Conservation (phyloP, 2,329 filamentous ascomycete species). For the Penicillium sp. region DNA sequence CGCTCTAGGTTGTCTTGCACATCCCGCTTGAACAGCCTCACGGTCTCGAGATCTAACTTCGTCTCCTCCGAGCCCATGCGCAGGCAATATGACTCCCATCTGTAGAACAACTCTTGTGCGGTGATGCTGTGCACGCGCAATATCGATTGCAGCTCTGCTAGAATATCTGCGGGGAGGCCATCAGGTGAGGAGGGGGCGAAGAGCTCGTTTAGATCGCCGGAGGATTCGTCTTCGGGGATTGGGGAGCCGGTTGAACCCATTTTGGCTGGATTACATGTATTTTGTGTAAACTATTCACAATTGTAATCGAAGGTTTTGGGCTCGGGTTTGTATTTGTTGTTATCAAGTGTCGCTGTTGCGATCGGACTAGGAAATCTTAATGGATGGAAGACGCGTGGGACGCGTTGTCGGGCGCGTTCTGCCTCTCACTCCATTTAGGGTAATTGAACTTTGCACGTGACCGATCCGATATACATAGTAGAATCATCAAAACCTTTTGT, state of each 20-base stretch:
- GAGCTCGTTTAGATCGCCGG: slow-evolving; percentile 61
- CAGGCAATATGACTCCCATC: slow-evolving; percentile 98
- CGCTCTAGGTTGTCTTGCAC: slow-evolving; percentile 84
- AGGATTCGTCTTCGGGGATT: slow-evolving; percentile 55
- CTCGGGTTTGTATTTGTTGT: not conserved
- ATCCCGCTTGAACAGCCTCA: slow-evolving; percentile 81
- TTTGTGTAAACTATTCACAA: not conserved
- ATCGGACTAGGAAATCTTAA: not conserved
- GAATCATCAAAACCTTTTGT: too few relatives aligned
- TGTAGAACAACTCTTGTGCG: slow-evolving; percentile 89
- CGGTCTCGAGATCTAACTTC: slow-evolving; percentile 70
- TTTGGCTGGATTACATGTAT: not conserved
- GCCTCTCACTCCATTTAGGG: not conserved
- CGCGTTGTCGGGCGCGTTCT: not conserved
- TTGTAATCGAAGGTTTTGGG: not conserved
- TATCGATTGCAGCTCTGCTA: slow-evolving; percentile 82
- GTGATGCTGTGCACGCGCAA: slow-evolving; percentile 80
- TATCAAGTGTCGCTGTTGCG: not conserved
- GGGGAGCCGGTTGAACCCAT: slow-evolving; percentile 14
- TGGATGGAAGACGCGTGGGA: not conserved
- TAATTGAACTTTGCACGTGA: not conserved
- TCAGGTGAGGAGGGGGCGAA: slow-evolving; percentile 61
- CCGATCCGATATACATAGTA: too few relatives aligned
- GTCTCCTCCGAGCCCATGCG: slow-evolving; percentile 86
- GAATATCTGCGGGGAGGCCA: slow-evolving; percentile 75